phyloP scores from a whole-genome alignment of 495 filamentous ascomycete genomes.

The Penicillium taxi region DNA sequence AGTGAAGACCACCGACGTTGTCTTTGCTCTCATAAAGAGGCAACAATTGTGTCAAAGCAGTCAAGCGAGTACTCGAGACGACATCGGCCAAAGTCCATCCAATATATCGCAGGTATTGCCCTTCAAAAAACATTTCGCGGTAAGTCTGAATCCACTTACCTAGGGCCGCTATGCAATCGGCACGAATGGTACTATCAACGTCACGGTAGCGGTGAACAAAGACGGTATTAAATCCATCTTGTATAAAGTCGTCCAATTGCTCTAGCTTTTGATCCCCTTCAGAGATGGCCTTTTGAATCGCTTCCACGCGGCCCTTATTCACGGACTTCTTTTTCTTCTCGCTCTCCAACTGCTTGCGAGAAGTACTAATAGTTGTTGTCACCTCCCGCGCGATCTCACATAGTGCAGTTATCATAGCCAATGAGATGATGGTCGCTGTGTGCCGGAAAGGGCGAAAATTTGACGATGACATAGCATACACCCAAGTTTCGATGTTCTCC shows the following conservation, averaged over 20 bases:
- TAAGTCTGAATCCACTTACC: slow-evolving; percentile 79
- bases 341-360: slow-evolving; percentile 69
- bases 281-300: slow-evolving; percentile 58
- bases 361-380: slow-evolving; percentile 61
- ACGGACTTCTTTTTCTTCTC: slow-evolving; percentile 67
- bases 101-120: slow-evolving; percentile 79
- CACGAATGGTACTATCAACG: slow-evolving; percentile 76
- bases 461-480: slow-evolving; percentile 77
- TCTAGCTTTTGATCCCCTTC: slow-evolving; percentile 57
- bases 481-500: slow-evolving; percentile 80
- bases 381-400: slow-evolving; percentile 54
- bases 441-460: slow-evolving; percentile 81
- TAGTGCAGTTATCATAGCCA: slow-evolving; percentile 65
- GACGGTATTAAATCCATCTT: slow-evolving; percentile 78
- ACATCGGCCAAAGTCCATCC: slow-evolving; percentile 90
- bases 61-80: slow-evolving; percentile 55
- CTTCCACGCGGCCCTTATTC: slow-evolving; percentile 66
- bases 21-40: slow-evolving; percentile 67
- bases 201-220: slow-evolving; percentile 95
- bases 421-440: slow-evolving; percentile 73
- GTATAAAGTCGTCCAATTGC: slow-evolving; percentile 57
- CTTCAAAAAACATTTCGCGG: slow-evolving; percentile 80
- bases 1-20: slow-evolving; percentile 66
- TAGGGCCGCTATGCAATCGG: slow-evolving; percentile 74
- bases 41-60: slow-evolving; percentile 72